Conservation (phyloP, 228 moss, liverwort and hornwort species). For the Sphagnum fallax region DNA sequence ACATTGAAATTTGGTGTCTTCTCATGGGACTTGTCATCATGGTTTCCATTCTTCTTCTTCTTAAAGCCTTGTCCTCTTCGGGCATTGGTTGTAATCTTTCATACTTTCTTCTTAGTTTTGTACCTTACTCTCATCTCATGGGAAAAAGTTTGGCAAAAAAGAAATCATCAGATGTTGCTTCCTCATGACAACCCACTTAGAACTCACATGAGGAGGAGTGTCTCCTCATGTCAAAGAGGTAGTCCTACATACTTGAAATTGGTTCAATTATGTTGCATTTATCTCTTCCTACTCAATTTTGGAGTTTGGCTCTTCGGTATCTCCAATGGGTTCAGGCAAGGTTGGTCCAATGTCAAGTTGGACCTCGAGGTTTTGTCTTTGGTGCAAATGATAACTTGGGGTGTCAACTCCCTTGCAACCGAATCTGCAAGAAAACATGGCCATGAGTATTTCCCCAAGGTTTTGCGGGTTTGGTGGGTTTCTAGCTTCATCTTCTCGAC, state of each 20-base stretch:
- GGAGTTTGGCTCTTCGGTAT: constrained; percentile 27
- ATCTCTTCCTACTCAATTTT: constrained; percentile 27
- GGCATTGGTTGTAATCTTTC: background rate
- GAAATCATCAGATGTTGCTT: constrained; percentile 1
- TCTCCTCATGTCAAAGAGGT: too few species aligned
- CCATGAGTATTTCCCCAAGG: constrained; percentile 14
- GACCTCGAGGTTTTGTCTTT: constrained; percentile 25
- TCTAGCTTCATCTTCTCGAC: constrained; percentile 24
- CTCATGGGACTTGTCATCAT: background rate
- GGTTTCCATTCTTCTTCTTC: background rate
- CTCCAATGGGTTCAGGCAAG: constrained; percentile 18
- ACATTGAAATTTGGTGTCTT: background rate
- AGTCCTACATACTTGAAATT: constrained; percentile 14
- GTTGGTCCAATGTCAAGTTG: constrained; percentile 27
- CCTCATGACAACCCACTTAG: constrained; percentile 10
- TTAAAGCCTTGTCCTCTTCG: background rate
- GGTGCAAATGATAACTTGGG: constrained; percentile 30
- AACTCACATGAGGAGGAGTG: background rate
- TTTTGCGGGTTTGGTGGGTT: constrained; percentile 54
- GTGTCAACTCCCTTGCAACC: constrained; percentile 18
- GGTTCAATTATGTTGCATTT: constrained; percentile 33
- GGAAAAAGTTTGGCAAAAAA: constrained; percentile 11
- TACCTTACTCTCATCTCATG: background rate
- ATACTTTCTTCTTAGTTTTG: background rate
- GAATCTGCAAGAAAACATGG: constrained; percentile 22